A percentile compares a stretch with the other conserved stretches of the same genome.
These are phyloP conservation scores for Chaetomium globosum DNA, from an alignment of 2,329 filamentous ascomycete species.

Conservation along the genomic window DNA sequence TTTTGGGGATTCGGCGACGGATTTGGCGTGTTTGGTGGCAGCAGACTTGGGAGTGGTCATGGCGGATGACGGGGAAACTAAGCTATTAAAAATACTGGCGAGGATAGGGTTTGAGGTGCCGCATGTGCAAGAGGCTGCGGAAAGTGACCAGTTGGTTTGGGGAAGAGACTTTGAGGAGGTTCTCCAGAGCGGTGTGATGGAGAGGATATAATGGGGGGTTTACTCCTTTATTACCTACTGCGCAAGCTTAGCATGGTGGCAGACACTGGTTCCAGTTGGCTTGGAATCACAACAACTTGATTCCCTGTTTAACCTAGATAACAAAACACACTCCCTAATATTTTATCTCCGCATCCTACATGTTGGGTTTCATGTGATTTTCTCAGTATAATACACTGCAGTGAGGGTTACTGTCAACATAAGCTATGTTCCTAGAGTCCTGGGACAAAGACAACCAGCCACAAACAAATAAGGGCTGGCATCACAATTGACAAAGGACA, in stretches of 20 bases:
- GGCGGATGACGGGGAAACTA: conserved; percentile 42
- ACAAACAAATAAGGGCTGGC: not conserved
- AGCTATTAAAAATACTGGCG: conserved; percentile 44
- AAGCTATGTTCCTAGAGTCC: not conserved
- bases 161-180: conserved; percentile 51
- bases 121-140: conserved; percentile 40
- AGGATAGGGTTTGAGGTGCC: conserved; percentile 46
- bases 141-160: conserved; percentile 43
- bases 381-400: not conserved
- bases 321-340: not conserved
- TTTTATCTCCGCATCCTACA: not conserved
- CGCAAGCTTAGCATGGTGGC: not conserved
- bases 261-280: not conserved
- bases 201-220: conserved; percentile 11
- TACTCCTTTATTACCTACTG: not conserved
- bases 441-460: not conserved
- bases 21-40: conserved; percentile 56
- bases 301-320: not conserved
- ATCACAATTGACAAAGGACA: not conserved
- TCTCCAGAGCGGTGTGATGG: conserved; percentile 35
- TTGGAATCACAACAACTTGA: not conserved
- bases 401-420: not conserved
- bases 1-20: conserved; percentile 61
- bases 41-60: conserved; percentile 52
- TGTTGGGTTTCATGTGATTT: not conserved